Percentiles rank a stretch among this genome's conserved stretches.
Evolutionary conservation across 768 basidiomycete genomes (phyloP).

Genomic region (Pleurotus eryngii): DNA sequence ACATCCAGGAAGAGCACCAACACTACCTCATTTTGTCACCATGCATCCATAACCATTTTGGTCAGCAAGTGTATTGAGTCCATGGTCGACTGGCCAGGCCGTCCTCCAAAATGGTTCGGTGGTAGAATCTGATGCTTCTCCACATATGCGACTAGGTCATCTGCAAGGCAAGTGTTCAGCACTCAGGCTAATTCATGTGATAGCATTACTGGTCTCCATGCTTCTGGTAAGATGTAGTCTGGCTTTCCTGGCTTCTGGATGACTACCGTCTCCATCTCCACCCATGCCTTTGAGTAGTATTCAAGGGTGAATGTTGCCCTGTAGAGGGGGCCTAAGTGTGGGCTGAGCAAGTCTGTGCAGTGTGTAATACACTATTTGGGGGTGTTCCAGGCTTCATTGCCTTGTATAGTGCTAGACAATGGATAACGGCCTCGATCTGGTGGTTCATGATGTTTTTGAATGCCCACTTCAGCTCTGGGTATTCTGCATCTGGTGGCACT

Average conservation of each 20-base stretch:
- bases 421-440: conserved; percentile 10
- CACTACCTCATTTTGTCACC: conserved; percentile 18
- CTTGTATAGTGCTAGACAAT: conserved; percentile 21
- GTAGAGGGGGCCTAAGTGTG: conserved; percentile 17
- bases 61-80: conserved; percentile 24
- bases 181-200: conserved; percentile 13
- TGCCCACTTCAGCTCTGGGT: conserved; percentile 9
- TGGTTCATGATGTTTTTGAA: not conserved
- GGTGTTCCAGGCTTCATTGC: conserved; percentile 20
- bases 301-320: conserved; percentile 25
- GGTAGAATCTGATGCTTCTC: conserved; percentile 21
- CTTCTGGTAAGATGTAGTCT: too few species aligned
- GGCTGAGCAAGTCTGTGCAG: conserved; percentile 7
- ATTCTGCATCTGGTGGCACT: not conserved
- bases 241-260: conserved; percentile 9
- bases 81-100: conserved; percentile 24
- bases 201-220: conserved; percentile 11
- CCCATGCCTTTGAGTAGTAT: conserved; percentile 26
- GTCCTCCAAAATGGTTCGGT: conserved; percentile 24
- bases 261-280: conserved; percentile 21
- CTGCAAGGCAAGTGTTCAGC: conserved; percentile 8
- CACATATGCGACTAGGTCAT: conserved; percentile 11
- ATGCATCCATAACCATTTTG: conserved; percentile 17
- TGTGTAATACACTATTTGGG: conserved; percentile 18
- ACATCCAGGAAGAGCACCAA: conserved; percentile 26